These are phyloP conservation scores for Leccinum pellstonianum DNA, from an alignment of 768 basidiomycete species.

Conservation along the genomic window DNA sequence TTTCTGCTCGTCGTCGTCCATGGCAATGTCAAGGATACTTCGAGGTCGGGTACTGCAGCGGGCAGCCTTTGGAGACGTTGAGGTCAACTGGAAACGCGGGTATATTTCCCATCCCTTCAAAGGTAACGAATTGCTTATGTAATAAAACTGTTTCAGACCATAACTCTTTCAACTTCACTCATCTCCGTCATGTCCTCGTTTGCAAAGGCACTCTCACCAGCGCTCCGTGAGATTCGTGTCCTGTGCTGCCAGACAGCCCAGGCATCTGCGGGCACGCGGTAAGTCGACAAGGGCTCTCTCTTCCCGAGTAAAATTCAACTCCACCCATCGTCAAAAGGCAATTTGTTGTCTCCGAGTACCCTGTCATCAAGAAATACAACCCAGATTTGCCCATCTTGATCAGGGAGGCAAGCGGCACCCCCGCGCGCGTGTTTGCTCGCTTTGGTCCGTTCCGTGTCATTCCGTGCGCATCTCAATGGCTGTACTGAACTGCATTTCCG, in stretches of 20 bases:
- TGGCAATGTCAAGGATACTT: conserved; percentile 20
- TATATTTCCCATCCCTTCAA: conserved; percentile 6
- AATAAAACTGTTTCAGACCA: conserved; percentile 11
- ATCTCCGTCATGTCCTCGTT: conserved; percentile 55
- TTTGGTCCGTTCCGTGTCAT: conserved; percentile 60
- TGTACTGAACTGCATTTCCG: conserved; percentile 17
- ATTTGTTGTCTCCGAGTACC: conserved; percentile 75
- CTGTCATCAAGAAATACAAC: conserved; percentile 75
- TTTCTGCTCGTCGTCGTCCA: conserved; percentile 58
- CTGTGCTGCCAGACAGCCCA: conserved; percentile 75
- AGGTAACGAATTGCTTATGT: conserved; percentile 26
- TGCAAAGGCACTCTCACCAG: conserved; percentile 72
- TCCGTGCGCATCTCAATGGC: conserved; percentile 12
- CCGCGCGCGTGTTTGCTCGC: conserved; percentile 79
- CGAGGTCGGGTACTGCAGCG: conserved; percentile 15
- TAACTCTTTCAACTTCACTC: conserved; percentile 9
- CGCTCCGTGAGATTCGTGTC: conserved; percentile 77
- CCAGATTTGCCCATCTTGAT: conserved; percentile 84
- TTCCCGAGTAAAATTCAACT: neutral
- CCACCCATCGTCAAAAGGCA: conserved; percentile 48
- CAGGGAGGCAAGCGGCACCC: conserved; percentile 75
- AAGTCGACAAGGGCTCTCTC: conserved; percentile 21
- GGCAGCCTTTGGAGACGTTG: conserved; percentile 16
- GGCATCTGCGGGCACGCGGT: conserved; percentile 82
- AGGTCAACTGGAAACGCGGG: conserved; percentile 18